These are phyloP conservation scores for Boletus bicolor DNA, from an alignment of 768 basidiomycete species.

Conservation along the genomic window DNA sequence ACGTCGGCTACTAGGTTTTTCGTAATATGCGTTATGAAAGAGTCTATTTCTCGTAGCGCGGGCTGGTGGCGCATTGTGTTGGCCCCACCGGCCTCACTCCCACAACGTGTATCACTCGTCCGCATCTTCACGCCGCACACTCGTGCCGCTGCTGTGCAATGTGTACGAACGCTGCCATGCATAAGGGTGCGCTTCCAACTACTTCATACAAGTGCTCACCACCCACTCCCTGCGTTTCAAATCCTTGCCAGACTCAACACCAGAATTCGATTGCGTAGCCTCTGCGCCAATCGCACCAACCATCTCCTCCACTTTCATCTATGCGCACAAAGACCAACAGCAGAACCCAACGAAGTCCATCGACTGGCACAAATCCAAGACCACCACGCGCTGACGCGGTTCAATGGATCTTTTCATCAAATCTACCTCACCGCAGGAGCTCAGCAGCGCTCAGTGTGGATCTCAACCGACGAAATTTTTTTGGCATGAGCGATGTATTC, in stretches of 20 bases:
- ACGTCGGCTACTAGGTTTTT: too few relatives aligned
- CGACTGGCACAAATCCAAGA: conserved; percentile 26
- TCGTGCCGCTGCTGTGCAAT: conserved; percentile 31
- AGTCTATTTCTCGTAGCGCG: neutral
- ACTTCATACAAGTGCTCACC: conserved; percentile 15
- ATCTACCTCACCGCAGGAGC: conserved; percentile 60
- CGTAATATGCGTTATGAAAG: neutral
- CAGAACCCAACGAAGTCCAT: conserved; percentile 25
- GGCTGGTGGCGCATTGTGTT: conserved; percentile 8
- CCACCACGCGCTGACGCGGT: conserved; percentile 40
- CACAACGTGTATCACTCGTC: conserved; percentile 26
- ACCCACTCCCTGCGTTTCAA: conserved; percentile 2
- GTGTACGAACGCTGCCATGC: conserved; percentile 22
- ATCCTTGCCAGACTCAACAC: neutral
- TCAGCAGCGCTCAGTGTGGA: conserved; percentile 58
- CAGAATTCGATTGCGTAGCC: conserved; percentile 6
- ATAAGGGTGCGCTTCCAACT: conserved; percentile 24
- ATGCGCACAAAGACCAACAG: conserved; percentile 28
- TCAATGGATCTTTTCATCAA: conserved; percentile 75
- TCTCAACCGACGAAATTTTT: conserved; percentile 66
- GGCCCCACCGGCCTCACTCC: conserved; percentile 21
- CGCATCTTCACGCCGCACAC: conserved; percentile 28
- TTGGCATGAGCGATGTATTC: conserved; percentile 77
- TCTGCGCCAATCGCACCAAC: conserved; percentile 11
- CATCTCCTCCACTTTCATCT: conserved; percentile 4